These are phyloP conservation scores for Xanthoconium purpureum DNA, from an alignment of 768 basidiomycete species.

Conservation along the genomic window DNA sequence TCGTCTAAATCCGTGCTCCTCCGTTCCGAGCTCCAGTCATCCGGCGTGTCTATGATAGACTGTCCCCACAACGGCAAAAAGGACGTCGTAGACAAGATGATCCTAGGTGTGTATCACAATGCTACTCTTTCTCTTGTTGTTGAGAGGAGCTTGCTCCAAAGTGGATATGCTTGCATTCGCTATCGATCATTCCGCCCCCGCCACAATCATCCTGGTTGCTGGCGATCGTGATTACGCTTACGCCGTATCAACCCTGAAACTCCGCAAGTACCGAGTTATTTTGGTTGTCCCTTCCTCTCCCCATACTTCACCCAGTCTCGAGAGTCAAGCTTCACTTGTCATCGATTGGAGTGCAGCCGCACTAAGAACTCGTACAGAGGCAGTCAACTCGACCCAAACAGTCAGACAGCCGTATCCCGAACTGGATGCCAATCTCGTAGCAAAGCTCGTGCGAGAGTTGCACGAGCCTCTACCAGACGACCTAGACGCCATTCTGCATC, in stretches of 20 bases:
- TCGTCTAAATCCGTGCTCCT: constrained; percentile 31
- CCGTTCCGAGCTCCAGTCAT: constrained; percentile 44
- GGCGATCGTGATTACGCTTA: constrained; percentile 69
- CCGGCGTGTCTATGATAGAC: constrained; percentile 41
- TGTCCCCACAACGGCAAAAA: constrained; percentile 34
- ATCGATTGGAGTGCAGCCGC: constrained; percentile 49
- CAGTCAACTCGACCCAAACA: constrained; percentile 1
- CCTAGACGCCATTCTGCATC: constrained; percentile 4
- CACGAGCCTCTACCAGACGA: constrained; percentile 15
- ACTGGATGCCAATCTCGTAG: constrained; percentile 21
- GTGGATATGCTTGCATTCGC: constrained; percentile 68
- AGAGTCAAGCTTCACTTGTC: constrained; percentile 50
- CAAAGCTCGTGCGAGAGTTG: constrained; percentile 23
- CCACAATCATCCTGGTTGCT: constrained; percentile 60
- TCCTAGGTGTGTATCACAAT: constrained; percentile 35
- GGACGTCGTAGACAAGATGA: constrained; percentile 46
- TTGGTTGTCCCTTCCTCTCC: constrained; percentile 42
- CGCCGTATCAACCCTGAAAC: constrained; percentile 53
- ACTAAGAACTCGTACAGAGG: constrained; percentile 30
- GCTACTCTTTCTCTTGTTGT: not conserved
- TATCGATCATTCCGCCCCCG: constrained; percentile 53
- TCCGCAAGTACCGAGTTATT: constrained; percentile 52
- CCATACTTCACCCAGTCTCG: constrained; percentile 43
- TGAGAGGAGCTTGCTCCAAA: constrained; percentile 24
- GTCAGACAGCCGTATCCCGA: constrained; percentile 28